Percentiles rank a stretch among this genome's conserved stretches.
phyloP scores from a whole-genome alignment of 139 green algal genomes.

The Haematococcus lacustris region DNA sequence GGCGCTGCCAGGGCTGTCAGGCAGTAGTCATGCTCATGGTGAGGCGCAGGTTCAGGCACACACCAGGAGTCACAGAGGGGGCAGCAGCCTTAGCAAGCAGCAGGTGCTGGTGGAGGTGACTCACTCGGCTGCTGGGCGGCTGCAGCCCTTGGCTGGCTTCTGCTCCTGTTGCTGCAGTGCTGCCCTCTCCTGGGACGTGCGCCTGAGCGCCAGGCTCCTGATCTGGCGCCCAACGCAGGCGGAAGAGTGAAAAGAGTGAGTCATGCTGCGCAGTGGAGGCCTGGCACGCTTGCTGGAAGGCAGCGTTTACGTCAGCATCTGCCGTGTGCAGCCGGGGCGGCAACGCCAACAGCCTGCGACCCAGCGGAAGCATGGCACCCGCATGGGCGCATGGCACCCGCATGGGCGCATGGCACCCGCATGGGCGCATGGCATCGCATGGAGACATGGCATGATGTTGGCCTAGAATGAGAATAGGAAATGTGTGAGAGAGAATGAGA shows the following conservation, averaged over 20 bases:
- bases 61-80: too few relatives aligned
- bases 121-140: slow-evolving; percentile 12
- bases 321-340: slow-evolving; percentile 49
- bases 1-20: too few relatives aligned
- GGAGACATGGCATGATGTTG: background rate
- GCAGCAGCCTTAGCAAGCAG: background rate
- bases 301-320: slow-evolving; percentile 45
- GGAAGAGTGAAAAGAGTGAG: slow-evolving; percentile 31
- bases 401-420: too few relatives aligned
- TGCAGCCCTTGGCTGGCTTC: slow-evolving; percentile 4
- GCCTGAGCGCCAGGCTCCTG: too few relatives aligned
- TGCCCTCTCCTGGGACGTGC: background rate
- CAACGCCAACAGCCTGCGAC: slow-evolving; percentile 52
- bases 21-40: too few relatives aligned
- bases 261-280: slow-evolving; percentile 50
- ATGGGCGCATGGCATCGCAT: background rate
- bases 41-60: too few relatives aligned
- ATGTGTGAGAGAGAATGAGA: background rate
- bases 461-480: background rate
- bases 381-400: background rate
- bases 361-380: too few relatives aligned
- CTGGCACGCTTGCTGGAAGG: slow-evolving; percentile 52
- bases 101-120: slow-evolving; percentile 2
- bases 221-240: slow-evolving; percentile 6
- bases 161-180: slow-evolving; percentile 6